Evolutionary conservation across 2,329 filamentous ascomycete species (phyloP).

Genomic region (Alternaria sp.): DNA sequence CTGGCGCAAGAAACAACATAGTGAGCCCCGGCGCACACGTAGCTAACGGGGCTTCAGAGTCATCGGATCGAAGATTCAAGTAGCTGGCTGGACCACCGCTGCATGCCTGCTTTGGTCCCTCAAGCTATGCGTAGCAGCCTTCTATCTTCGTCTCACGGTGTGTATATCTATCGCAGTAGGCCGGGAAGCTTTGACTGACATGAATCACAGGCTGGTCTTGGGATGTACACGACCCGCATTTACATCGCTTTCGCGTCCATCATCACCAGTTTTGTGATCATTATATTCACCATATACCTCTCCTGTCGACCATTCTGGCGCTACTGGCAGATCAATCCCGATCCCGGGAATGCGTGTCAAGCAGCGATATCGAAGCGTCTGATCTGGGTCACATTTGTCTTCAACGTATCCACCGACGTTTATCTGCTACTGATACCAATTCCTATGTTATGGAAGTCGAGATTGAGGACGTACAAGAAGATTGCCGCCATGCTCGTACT

Average conservation of each 20-base stretch:
- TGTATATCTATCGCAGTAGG: not conserved
- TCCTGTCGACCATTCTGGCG: constrained; percentile 54
- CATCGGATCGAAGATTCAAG: not conserved
- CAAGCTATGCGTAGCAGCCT: constrained; percentile 62
- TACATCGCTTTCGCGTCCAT: not conserved
- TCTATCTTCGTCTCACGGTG: constrained; percentile 59
- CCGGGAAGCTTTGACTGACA: not conserved
- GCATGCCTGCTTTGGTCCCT: constrained; percentile 60
- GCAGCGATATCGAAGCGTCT: constrained; percentile 15
- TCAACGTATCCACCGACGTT: constrained; percentile 48
- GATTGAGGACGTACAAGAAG: constrained; percentile 59
- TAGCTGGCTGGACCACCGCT: constrained; percentile 62
- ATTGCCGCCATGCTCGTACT: constrained; percentile 61
- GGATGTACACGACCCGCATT: not conserved
- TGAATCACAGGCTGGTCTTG: not conserved
- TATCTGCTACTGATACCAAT: constrained; percentile 65
- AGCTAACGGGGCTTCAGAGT: not conserved
- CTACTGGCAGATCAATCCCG: constrained; percentile 66
- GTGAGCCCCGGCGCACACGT: not conserved
- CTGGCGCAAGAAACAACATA: too few species aligned
- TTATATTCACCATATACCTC: not conserved
- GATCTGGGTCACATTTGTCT: not conserved
- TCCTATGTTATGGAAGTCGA: constrained; percentile 60
- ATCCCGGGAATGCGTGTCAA: constrained; percentile 54
- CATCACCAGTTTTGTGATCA: not conserved